Conservation (phyloP, 2,329 filamentous ascomycete genomes). For the Akanthomyces lecanii region DNA sequence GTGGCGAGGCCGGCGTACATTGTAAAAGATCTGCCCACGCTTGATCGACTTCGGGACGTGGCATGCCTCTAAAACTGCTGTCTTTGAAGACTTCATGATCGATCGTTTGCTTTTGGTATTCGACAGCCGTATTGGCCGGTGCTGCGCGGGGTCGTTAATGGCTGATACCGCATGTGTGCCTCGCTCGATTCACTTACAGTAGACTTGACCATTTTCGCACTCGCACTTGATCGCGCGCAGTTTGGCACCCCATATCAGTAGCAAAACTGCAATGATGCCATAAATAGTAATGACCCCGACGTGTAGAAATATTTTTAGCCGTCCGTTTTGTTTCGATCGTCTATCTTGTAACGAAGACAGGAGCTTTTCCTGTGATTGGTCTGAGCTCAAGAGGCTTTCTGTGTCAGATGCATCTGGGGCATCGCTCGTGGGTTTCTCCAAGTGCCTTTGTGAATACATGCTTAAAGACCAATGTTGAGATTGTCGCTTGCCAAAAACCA, state of each 20-base stretch:
- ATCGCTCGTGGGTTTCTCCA: neutral
- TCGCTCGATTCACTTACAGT: constrained; percentile 2
- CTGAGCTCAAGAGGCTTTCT: constrained; percentile 7
- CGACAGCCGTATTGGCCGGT: constrained; percentile 7
- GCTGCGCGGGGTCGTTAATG: constrained; percentile 5
- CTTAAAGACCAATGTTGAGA: neutral
- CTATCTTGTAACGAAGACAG: neutral
- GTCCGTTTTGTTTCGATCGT: constrained; percentile 5
- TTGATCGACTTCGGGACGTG: constrained; percentile 13
- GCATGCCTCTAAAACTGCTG: constrained; percentile 12
- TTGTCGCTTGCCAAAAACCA: neutral
- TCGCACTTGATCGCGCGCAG: neutral
- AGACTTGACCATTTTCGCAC: constrained; percentile 6
- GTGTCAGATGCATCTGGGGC: neutral
- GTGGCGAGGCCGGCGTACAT: neutral
- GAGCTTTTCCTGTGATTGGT: constrained; percentile 6
- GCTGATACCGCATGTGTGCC: neutral
- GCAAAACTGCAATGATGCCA: neutral
- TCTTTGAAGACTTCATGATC: constrained; percentile 7
- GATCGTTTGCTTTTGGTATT: constrained; percentile 13
- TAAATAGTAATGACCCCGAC: neutral
- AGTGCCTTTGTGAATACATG: constrained; percentile 12
- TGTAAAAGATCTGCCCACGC: constrained; percentile 10
- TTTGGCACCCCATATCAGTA: constrained; percentile 8
- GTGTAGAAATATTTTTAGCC: constrained; percentile 4